These are phyloP conservation scores for Dothiorella sarmentorum DNA, from an alignment of 2,329 filamentous ascomycete species.

Conservation along the genomic window DNA sequence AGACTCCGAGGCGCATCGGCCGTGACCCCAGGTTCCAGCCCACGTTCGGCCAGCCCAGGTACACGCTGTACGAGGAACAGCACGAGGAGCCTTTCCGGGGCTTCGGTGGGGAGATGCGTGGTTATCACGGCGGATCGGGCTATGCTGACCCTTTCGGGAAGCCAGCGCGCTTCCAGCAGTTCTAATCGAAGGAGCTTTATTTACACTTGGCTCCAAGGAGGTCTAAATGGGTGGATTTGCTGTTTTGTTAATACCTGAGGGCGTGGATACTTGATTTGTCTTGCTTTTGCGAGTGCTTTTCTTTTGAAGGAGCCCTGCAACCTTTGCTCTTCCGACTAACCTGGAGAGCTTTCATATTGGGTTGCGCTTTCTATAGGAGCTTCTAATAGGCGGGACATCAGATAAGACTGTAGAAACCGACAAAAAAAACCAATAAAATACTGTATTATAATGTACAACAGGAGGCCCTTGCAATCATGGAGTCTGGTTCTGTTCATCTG, in stretches of 20 bases:
- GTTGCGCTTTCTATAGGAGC: no score
- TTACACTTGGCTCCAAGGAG: not conserved
- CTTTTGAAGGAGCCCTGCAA: not conserved
- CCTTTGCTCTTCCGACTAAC: no score
- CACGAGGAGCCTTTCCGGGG: not conserved
- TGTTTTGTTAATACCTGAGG: not conserved
- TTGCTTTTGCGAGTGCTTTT: not conserved
- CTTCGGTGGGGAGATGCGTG: not conserved
- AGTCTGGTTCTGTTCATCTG: no score
- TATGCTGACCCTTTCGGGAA: not conserved
- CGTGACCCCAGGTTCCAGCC: constrained; percentile 16
- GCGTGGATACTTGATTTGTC: not conserved
- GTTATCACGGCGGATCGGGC: not conserved
- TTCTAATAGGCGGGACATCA: no score
- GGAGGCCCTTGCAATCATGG: no score
- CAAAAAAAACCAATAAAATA: no score
- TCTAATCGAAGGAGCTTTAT: not conserved
- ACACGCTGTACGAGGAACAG: constrained; percentile 1
- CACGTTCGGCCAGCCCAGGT: not conserved
- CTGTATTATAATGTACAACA: no score
- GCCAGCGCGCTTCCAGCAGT: not conserved
- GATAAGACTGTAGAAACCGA: no score
- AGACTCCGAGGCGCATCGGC: constrained; percentile 10
- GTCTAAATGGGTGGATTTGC: not conserved
- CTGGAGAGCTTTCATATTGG: no score